Percentiles rank a stretch among this genome's conserved stretches.
Conservation (phyloP, 1,139 yeast genomes). For the Pichia sp. region DNA sequence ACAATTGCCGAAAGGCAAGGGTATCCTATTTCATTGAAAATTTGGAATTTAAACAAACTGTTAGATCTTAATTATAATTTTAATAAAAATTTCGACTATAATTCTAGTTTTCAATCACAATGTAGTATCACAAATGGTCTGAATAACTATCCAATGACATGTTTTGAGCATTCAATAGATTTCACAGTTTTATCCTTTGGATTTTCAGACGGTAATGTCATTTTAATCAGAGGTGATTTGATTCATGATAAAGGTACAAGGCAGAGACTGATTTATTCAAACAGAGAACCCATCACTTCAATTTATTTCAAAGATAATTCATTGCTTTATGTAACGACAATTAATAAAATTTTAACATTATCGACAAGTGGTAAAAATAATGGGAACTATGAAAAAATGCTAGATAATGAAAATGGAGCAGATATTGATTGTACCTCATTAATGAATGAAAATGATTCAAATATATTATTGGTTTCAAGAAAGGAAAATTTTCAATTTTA, state of each 20-base stretch:
- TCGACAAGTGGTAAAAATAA: constrained; percentile 73
- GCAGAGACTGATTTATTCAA: constrained; percentile 70
- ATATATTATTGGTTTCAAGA: constrained; percentile 46
- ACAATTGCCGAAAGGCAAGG: constrained; percentile 75
- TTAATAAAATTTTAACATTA: constrained; percentile 65
- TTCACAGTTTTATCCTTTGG: constrained; percentile 72
- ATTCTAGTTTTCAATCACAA: constrained; percentile 25
- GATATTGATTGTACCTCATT: constrained; percentile 58
- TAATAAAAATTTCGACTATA: constrained; percentile 21
- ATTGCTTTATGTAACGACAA: constrained; percentile 55
- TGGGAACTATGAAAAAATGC: constrained; percentile 55
- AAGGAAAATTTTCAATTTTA: constrained; percentile 49
- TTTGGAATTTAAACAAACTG: constrained; percentile 64
- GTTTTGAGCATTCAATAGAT: constrained; percentile 50
- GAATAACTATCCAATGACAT: constrained; percentile 69
- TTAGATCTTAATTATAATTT: constrained; percentile 23
- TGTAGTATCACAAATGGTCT: constrained; percentile 27
- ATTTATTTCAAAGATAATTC: constrained; percentile 46
- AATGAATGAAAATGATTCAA: constrained; percentile 36
- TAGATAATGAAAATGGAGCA: constrained; percentile 63
- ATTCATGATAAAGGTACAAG: constrained; percentile 84
- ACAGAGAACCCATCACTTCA: constrained; percentile 76
- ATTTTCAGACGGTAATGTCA: constrained; percentile 79
- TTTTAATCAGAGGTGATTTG: constrained; percentile 81
- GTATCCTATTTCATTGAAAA: constrained; percentile 54